Conservation (phyloP, 179 eudicot genomes). For the Carnegiea gigantea region DNA sequence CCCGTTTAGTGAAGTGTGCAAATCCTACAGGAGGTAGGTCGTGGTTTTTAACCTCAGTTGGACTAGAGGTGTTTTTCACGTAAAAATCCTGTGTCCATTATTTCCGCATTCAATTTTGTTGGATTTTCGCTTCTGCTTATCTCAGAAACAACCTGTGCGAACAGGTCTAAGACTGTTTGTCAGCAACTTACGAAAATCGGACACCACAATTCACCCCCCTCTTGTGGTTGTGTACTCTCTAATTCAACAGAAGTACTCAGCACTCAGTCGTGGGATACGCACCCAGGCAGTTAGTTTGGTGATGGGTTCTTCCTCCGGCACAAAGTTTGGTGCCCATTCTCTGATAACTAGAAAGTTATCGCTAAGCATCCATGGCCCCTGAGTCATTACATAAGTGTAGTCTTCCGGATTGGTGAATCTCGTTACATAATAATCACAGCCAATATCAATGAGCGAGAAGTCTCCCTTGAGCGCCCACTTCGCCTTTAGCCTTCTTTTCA, state of each 20-base stretch:
- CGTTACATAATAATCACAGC: not conserved
- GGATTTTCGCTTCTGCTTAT: no score
- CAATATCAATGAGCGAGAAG: not conserved
- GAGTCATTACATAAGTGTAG: not conserved
- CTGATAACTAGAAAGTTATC: not conserved
- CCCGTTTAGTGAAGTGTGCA: no score
- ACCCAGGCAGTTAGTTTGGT: not conserved
- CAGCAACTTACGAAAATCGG: no score
- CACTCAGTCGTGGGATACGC: not conserved
- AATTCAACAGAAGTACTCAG: not conserved
- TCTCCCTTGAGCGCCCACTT: not conserved
- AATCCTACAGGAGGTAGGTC: no score
- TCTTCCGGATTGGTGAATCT: not conserved
- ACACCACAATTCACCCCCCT: no score
- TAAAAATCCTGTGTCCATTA: no score
- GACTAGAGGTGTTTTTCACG: no score
- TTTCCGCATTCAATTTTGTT: no score
- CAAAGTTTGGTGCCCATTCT: not conserved
- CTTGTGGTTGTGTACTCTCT: no score
- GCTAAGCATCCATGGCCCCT: not conserved
- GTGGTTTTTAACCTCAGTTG: no score
- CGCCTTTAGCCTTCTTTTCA: not conserved
- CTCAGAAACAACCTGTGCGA: no score
- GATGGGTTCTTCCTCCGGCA: not conserved
- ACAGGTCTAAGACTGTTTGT: no score